A percentile compares a stretch with the other conserved stretches of the same genome.
These are phyloP conservation scores for Ophiostoma fasciatum DNA, from an alignment of 2,329 filamentous ascomycete genomes.

Conservation along the genomic window DNA sequence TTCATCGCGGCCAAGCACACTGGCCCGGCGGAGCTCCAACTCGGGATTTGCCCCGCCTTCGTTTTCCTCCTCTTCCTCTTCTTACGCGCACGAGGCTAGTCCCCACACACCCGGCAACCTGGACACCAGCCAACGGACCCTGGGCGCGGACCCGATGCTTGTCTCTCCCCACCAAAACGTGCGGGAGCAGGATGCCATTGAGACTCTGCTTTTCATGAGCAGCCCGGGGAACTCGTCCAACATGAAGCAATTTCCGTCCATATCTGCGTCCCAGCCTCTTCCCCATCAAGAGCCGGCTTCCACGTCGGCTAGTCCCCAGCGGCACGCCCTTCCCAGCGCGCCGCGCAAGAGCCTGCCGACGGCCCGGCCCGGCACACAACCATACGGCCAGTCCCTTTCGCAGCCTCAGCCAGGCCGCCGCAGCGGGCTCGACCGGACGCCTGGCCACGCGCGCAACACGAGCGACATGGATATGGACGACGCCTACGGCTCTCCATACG, in stretches of 20 bases:
- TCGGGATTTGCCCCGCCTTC: slow-evolving; percentile 30
- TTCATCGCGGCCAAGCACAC: slow-evolving; percentile 22
- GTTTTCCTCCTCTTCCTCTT: slow-evolving; percentile 33
- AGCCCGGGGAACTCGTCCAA: slow-evolving; percentile 58
- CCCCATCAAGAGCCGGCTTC: slow-evolving; percentile 15
- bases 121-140: too few relatives aligned
- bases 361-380: slow-evolving; percentile 20
- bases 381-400: not conserved
- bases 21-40: slow-evolving; percentile 33
- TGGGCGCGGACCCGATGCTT: slow-evolving; percentile 44
- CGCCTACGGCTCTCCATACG: slow-evolving; percentile 20
- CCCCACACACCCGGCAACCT: slow-evolving; percentile 22
- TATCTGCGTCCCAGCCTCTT: slow-evolving; percentile 22
- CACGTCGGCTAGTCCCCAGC: slow-evolving; percentile 17
- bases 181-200: slow-evolving; percentile 68
- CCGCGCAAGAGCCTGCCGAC: slow-evolving; percentile 38
- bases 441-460: slow-evolving; percentile 18
- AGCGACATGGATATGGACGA: slow-evolving; percentile 35
- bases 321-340: slow-evolving; percentile 31
- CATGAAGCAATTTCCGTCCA: slow-evolving; percentile 38
- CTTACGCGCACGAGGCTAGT: slow-evolving; percentile 19
- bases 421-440: slow-evolving; percentile 7
- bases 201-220: slow-evolving; percentile 69
- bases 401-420: slow-evolving; percentile 15
- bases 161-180: slow-evolving; percentile 55